Evolutionary conservation across 495 filamentous ascomycete species (phyloP).

Genomic region (Daldinia decipiens): DNA sequence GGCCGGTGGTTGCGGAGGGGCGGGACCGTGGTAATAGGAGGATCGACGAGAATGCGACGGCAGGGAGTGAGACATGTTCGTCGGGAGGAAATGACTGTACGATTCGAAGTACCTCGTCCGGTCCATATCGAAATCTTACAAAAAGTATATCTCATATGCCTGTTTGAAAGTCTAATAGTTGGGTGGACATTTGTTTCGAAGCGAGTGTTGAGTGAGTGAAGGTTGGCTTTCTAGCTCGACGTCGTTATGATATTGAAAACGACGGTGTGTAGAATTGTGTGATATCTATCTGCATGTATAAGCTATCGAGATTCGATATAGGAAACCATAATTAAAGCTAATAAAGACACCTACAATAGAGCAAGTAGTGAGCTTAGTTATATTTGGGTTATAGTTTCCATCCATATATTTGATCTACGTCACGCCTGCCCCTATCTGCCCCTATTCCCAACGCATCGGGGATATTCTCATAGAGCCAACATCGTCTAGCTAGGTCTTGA

Average conservation of each 20-base stretch:
- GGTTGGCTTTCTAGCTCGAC: not conserved
- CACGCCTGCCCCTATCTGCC: constrained; percentile 16
- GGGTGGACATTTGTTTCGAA: not conserved
- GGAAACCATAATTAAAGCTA: not conserved
- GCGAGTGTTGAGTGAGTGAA: not conserved
- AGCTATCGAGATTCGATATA: not conserved
- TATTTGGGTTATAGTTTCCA: constrained; percentile 2
- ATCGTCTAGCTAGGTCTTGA: not conserved
- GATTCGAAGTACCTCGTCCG: not conserved
- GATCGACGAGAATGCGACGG: constrained; percentile 18
- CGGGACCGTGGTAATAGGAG: constrained; percentile 10
- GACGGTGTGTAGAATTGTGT: not conserved
- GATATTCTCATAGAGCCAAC: not conserved
- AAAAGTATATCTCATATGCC: not conserved
- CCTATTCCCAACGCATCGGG: not conserved
- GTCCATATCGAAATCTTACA: constrained; percentile 13
- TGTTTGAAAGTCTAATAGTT: not conserved
- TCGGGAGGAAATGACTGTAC: constrained; percentile 18
- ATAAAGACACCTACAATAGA: not conserved
- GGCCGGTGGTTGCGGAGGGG: not conserved
- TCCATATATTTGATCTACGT: not conserved
- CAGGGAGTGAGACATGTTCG: not conserved
- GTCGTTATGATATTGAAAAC: not conserved
- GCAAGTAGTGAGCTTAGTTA: not conserved
- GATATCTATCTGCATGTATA: not conserved